Conservation (phyloP, 805 yeast species). For the Saccharomycopsis sp. region DNA sequence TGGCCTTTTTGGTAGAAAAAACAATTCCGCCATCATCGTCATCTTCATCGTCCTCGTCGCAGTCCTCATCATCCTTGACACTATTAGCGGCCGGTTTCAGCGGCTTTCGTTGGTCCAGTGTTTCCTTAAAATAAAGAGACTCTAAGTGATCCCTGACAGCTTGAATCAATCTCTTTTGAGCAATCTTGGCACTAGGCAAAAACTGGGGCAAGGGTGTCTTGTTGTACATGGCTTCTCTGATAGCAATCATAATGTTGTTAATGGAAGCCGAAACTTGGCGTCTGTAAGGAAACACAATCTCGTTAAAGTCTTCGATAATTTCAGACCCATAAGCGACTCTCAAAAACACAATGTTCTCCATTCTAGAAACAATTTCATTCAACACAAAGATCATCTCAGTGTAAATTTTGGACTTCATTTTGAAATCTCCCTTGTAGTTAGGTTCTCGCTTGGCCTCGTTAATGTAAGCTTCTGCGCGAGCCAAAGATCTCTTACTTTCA, state of each 20-base stretch:
- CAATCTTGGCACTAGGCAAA: constrained; percentile 41
- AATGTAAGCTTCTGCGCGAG: constrained; percentile 36
- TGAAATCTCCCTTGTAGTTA: constrained; percentile 40
- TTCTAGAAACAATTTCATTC: constrained; percentile 40
- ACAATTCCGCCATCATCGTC: constrained; percentile 7
- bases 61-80: background rate
- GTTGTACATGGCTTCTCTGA: constrained; percentile 37
- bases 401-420: constrained; percentile 34
- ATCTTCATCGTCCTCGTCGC: constrained; percentile 6
- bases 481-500: constrained; percentile 33
- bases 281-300: constrained; percentile 36
- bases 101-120: constrained; percentile 22
- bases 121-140: constrained; percentile 18
- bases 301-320: constrained; percentile 37
- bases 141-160: constrained; percentile 35
- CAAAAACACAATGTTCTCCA: constrained; percentile 39
- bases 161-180: constrained; percentile 40
- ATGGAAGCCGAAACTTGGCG: constrained; percentile 39
- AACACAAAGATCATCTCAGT: constrained; percentile 39
- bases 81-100: background rate
- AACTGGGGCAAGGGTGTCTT: constrained; percentile 46
- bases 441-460: constrained; percentile 40
- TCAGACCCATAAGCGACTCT: constrained; percentile 41
- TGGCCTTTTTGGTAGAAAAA: constrained; percentile 2
- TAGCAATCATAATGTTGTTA: constrained; percentile 33